These are phyloP conservation scores for Purshia tridentata DNA, from an alignment of 306 rosid species.

Conservation along the genomic window DNA sequence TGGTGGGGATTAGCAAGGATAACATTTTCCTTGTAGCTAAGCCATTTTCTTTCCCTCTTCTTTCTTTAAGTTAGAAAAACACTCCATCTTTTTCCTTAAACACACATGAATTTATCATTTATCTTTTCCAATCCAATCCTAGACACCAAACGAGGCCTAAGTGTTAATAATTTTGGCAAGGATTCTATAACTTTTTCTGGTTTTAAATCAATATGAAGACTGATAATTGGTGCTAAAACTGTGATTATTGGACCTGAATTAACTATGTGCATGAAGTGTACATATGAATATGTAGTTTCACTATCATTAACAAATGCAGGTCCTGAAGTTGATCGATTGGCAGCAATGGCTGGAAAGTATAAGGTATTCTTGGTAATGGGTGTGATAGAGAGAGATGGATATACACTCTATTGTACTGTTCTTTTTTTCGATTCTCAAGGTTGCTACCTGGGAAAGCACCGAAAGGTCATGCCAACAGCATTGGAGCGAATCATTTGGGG, in stretches of 20 bases:
- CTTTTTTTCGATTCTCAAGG: constrained; percentile 92
- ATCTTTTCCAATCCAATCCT: too few species aligned
- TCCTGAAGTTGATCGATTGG: constrained; percentile 88
- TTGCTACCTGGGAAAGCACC: constrained; percentile 83
- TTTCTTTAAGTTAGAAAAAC: too few species aligned
- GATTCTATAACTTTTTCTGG: not conserved
- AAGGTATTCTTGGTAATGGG: constrained; percentile 83
- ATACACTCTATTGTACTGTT: constrained; percentile 82
- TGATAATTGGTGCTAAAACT: not conserved
- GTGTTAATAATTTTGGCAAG: not conserved
- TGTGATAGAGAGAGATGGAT: constrained; percentile 91
- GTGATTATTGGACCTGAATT: not conserved
- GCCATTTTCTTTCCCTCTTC: too few species aligned
- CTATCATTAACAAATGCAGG: constrained; percentile 40
- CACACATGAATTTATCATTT: too few species aligned
- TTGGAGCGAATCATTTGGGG: constrained; percentile 90
- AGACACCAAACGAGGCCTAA: too few species aligned
- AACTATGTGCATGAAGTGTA: not conserved
- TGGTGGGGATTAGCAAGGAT: too few species aligned
- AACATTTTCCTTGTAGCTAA: too few species aligned
- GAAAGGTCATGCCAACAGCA: constrained; percentile 87
- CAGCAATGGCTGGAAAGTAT: constrained; percentile 92
- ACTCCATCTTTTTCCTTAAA: too few species aligned
- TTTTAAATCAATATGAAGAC: not conserved
- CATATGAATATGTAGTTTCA: not conserved